Evolutionary conservation across 2,329 filamentous ascomycete species (phyloP).

Genomic region (Ramularia endophylla): DNA sequence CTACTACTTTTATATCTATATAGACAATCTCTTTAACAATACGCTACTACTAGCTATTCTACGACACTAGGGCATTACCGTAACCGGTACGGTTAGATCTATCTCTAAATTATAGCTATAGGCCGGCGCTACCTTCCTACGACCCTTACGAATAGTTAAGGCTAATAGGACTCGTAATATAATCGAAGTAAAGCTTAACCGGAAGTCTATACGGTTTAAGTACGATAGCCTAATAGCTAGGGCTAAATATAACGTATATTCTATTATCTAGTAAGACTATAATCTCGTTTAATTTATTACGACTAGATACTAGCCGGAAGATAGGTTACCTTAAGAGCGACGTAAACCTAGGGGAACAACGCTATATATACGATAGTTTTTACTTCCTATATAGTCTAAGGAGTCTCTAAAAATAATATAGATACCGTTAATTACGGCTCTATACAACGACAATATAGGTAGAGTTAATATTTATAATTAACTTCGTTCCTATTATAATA

Average conservation of each 20-base stretch:
- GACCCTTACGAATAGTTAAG: no score
- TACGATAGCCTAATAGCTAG: no score
- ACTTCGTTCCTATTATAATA: background rate
- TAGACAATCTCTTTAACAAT: background rate
- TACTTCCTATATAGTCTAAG: background rate
- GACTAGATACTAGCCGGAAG: no score
- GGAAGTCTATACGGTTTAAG: background rate
- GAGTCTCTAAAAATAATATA: background rate
- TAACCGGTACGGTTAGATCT: no score
- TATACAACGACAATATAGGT: conserved; percentile 1
- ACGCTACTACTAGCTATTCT: background rate
- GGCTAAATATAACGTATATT: background rate
- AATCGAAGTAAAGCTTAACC: background rate
- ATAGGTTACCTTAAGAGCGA: no score
- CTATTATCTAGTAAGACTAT: background rate
- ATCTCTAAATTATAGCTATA: no score
- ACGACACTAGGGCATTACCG: background rate
- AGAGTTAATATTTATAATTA: conserved; percentile 1
- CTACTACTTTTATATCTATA: background rate
- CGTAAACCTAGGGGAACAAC: no score
- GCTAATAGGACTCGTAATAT: no score
- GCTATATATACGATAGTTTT: no score
- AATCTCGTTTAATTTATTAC: conserved; percentile 1
- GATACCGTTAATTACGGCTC: no score
- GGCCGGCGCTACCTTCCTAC: no score